phyloP scores from a whole-genome alignment of 2,329 filamentous ascomycete genomes.

The Purpureocillium takamizusanense region DNA sequence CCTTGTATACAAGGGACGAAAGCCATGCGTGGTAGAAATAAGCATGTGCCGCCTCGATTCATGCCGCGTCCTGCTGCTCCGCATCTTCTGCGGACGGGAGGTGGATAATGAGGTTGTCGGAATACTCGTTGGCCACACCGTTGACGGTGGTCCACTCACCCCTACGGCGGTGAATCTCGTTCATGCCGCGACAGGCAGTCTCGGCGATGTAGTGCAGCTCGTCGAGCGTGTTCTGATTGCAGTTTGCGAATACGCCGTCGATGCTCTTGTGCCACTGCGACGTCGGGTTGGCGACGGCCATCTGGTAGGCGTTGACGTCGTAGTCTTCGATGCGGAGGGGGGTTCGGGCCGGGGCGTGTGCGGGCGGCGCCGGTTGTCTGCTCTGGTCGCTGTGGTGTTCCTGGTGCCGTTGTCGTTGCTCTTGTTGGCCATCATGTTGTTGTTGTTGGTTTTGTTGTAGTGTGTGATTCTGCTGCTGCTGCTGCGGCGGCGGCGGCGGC shows the following conservation, averaged over 20 bases:
- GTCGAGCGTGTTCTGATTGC: slow-evolving; percentile 32
- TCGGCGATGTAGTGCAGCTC: slow-evolving; percentile 35
- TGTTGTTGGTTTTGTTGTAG: no score
- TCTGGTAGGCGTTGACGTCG: slow-evolving; percentile 26
- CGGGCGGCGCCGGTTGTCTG: slow-evolving; percentile 11
- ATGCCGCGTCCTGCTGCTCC: background rate
- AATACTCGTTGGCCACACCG: slow-evolving; percentile 20
- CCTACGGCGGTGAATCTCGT: slow-evolving; percentile 27
- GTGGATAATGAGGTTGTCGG: slow-evolving; percentile 16
- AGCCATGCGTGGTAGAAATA: no score
- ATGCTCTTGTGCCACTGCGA: slow-evolving; percentile 33
- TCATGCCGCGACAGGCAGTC: slow-evolving; percentile 33
- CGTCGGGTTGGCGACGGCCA: slow-evolving; percentile 27
- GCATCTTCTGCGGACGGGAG: slow-evolving; percentile 5
- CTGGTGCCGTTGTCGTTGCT: no score
- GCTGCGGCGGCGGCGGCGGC: background rate
- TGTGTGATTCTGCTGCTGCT: no score
- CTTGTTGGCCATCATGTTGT: no score
- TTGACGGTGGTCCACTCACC: slow-evolving; percentile 19
- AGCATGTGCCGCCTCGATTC: background rate
- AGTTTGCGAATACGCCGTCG: slow-evolving; percentile 34
- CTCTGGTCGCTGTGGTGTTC: background rate
- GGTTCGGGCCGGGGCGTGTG: slow-evolving; percentile 8
- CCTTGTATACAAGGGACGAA: no score
- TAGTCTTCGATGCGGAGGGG: slow-evolving; percentile 21